Percentiles rank a stretch among this genome's conserved stretches.
phyloP scores from a whole-genome alignment of 1,139 yeast genomes.

The Debaryomyces nepalensis region DNA sequence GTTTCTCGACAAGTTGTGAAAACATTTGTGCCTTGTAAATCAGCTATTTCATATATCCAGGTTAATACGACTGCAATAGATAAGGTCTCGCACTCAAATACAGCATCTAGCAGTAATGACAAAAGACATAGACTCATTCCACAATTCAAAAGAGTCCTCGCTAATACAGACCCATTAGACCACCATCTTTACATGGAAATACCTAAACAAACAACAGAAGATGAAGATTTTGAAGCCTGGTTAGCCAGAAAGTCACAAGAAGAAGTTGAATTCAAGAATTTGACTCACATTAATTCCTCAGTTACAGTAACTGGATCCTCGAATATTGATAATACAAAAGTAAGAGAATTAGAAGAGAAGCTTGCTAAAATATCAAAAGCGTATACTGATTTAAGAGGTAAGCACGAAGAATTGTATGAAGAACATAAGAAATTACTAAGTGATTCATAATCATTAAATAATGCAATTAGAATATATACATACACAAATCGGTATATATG shows the following conservation, averaged over 20 bases:
- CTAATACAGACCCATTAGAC: slow-evolving; percentile 44
- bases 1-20: slow-evolving; percentile 77
- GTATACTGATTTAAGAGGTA: slow-evolving; percentile 58
- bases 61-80: slow-evolving; percentile 24
- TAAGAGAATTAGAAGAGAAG: slow-evolving; percentile 45
- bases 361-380: slow-evolving; percentile 57
- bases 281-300: slow-evolving; percentile 41
- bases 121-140: slow-evolving; percentile 54
- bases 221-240: slow-evolving; percentile 42
- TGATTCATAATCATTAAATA: slow-evolving; percentile 10
- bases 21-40: slow-evolving; percentile 59
- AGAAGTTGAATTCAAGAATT: slow-evolving; percentile 54
- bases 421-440: slow-evolving; percentile 52
- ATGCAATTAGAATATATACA: slow-evolving; percentile 11
- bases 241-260: slow-evolving; percentile 52
- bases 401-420: slow-evolving; percentile 62
- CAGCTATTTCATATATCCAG: slow-evolving; percentile 37
- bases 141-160: slow-evolving; percentile 61
- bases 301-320: slow-evolving; percentile 25
- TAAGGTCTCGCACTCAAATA: slow-evolving; percentile 8
- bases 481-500: too few relatives aligned
- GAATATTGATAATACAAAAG: slow-evolving; percentile 14
- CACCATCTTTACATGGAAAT: slow-evolving; percentile 59
- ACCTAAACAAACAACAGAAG: slow-evolving; percentile 21
- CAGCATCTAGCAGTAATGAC: slow-evolving; percentile 26